Percentiles rank a stretch among this genome's conserved stretches.
Evolutionary conservation across 1,284 basidiomycete species (phyloP).

Genomic region (Somion occarium): DNA sequence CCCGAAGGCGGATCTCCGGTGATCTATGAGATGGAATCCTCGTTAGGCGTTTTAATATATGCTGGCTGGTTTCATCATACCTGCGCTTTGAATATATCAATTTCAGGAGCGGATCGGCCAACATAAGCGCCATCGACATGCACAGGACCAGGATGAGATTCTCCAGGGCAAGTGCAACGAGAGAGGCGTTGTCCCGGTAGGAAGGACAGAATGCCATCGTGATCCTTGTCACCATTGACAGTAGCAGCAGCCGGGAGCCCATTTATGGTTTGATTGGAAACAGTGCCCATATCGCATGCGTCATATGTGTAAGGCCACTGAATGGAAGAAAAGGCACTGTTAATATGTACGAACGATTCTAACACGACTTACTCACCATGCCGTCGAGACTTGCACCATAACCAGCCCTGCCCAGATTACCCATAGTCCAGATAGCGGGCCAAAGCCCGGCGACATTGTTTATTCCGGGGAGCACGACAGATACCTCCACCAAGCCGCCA

Average conservation of each 20-base stretch:
- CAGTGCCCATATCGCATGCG: constrained; percentile 55
- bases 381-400: constrained; percentile 65
- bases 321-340: background rate
- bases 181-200: constrained; percentile 79
- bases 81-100: constrained; percentile 78
- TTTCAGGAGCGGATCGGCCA: constrained; percentile 84
- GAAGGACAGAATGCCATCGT: constrained; percentile 44
- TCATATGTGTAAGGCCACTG: constrained; percentile 49
- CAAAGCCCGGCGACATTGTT: constrained; percentile 56
- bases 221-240: constrained; percentile 31
- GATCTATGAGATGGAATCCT: constrained; percentile 8
- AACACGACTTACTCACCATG: constrained; percentile 32
- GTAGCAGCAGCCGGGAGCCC: constrained; percentile 35
- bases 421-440: constrained; percentile 79
- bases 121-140: constrained; percentile 52
- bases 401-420: constrained; percentile 74
- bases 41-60: too few relatives aligned
- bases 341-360: constrained; percentile 14
- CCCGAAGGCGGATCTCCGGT: constrained; percentile 18
- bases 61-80: constrained; percentile 34
- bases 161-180: constrained; percentile 79
- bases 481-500: constrained; percentile 63
- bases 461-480: constrained; percentile 54
- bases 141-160: constrained; percentile 79
- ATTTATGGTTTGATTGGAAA: constrained; percentile 43